phyloP scores from a whole-genome alignment of 225 moss, liverwort and hornwort genomes.

The Straminergon stramineum region DNA sequence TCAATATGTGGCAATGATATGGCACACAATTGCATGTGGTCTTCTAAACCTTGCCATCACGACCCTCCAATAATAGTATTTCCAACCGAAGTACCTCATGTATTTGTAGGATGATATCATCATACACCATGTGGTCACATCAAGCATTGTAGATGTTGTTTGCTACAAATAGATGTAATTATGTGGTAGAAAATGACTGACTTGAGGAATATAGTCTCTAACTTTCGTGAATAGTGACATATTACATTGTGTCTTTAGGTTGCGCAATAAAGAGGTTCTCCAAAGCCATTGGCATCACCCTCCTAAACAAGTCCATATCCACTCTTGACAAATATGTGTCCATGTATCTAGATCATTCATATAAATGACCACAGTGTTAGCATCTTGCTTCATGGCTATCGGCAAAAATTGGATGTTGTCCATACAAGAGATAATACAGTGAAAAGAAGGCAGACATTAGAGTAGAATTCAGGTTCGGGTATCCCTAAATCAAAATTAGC shows the following conservation, averaged over 20 bases:
- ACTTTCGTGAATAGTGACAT: neutral
- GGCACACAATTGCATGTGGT: neutral
- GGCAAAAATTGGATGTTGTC: fast-evolving
- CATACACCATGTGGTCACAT: fast-evolving
- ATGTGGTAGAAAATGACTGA: fast-evolving
- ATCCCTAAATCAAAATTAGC: too few species aligned
- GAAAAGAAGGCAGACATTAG: too few species aligned
- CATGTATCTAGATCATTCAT: fast-evolving
- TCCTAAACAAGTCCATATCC: fast-evolving
- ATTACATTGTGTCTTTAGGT: fast-evolving
- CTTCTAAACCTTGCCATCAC: neutral
- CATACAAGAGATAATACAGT: neutral
- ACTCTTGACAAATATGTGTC: neutral
- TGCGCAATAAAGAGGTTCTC: fast-evolving
- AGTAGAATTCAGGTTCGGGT: too few species aligned
- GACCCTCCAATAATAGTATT: too few species aligned
- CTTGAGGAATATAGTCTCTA: fast-evolving
- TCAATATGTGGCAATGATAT: neutral
- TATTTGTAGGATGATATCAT: too few species aligned
- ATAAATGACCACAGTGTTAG: fast-evolving
- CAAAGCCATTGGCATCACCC: neutral
- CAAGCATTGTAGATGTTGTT: fast-evolving
- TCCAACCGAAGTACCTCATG: fast-evolving
- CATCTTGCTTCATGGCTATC: neutral
- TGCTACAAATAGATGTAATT: neutral